phyloP scores from a whole-genome alignment of 1,139 yeast genomes.

The Williopsis jadinii region DNA sequence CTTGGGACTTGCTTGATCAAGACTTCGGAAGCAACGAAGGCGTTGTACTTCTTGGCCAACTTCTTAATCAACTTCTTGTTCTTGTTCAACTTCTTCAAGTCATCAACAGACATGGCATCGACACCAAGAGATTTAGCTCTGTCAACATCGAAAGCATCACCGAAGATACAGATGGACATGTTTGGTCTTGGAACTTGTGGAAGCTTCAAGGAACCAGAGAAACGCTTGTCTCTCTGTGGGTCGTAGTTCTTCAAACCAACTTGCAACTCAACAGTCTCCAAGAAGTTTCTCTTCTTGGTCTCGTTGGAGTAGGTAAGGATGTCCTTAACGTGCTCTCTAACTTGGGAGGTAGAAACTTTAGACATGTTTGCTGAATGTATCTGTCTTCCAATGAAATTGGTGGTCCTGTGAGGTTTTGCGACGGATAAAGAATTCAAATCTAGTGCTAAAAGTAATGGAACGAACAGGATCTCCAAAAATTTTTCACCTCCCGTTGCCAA shows the following conservation, averaged over 20 bases:
- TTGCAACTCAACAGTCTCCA: constrained; percentile 99
- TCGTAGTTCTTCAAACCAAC: constrained; percentile 99
- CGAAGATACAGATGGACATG: constrained; percentile 99
- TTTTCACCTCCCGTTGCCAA: constrained; percentile 5
- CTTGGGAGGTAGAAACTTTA: constrained; percentile 86
- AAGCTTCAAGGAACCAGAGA: constrained; percentile 98
- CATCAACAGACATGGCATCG: constrained; percentile 99
- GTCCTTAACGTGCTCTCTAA: constrained; percentile 94
- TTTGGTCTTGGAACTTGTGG: constrained; percentile 99
- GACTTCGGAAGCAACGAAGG: constrained; percentile 98
- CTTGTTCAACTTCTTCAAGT: constrained; percentile 99
- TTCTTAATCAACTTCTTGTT: constrained; percentile 99
- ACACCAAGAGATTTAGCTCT: constrained; percentile 99
- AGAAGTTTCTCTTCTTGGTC: constrained; percentile 99
- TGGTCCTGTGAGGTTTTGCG: constrained; percentile 36
- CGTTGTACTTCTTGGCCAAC: constrained; percentile 99
- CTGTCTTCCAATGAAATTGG: constrained; percentile 63
- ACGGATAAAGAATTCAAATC: constrained; percentile 18
- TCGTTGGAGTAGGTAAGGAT: constrained; percentile 85
- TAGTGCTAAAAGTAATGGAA: too few species aligned
- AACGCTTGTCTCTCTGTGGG: constrained; percentile 99
- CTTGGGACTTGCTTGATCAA: constrained; percentile 99
- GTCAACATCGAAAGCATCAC: constrained; percentile 99
- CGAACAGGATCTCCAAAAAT: constrained; percentile 1
- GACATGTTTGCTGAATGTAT: constrained; percentile 57